Base-by-base conservation (phyloP, 352 stramenopile genomes). In the Globisporangium nodosum region DNA sequence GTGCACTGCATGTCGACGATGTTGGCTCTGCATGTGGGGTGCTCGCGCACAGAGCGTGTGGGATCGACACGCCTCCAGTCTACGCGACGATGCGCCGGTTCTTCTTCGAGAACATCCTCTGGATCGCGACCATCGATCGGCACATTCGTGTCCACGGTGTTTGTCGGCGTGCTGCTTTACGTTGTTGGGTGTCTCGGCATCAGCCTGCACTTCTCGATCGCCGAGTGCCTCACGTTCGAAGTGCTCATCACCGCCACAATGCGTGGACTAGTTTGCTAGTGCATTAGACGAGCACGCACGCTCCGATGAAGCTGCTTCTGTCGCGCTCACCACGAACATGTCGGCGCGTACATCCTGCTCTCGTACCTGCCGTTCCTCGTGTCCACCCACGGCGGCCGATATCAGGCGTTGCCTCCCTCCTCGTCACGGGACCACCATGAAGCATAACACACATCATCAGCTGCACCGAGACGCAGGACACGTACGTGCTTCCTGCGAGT, bases 41-140 rank as follows among this genome's bases (percentile, higher is more conserved):
- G 42, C 5, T 21, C 42, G 42, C 16, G 9, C 42, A 47, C 16
- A 5, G 11, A 21, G 16, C 4, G 42, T 16, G n/a, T 27, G 24
- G 24, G 24, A 27, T 27, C 24, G 24, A 27, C 24, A 27, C 24
- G 24, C 24, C 42, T 47, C 13, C 42, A 61, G 72, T 81, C n/a
- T 98, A 94, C 76, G 87, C 88, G 27, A 88, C 97, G 71, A 94
- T 96, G 63, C 81, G 79, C 49, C 77, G 91, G 49, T 86, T 96
- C 56, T 98, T 98, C 60, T 96, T 97, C 58, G 78, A 91, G 50
- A 92, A 97, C 66, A 87, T 98, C 58, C 65, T 92, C n/a, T 81
- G 92, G 16, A 97, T 88, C 70, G 91, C 91, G 35, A 83, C 96
- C 56, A 54, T 92, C n/a, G 94, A 27, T 27, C 24, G 24, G 92